Conservation (phyloP, 1,284 basidiomycete species). For the Ganoderma resinaceum region DNA sequence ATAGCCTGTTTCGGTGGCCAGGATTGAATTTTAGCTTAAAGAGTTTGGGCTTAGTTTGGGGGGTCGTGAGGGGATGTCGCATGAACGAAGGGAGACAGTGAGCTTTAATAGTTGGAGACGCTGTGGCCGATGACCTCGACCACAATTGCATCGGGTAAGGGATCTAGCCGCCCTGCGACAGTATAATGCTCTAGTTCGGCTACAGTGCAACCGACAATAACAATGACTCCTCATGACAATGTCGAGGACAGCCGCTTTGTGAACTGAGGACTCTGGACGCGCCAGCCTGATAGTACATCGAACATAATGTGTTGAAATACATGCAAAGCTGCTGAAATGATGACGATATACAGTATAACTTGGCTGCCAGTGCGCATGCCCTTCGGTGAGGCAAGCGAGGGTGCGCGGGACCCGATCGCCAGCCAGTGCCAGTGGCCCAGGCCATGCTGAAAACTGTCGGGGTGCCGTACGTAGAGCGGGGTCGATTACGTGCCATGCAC, state of each 20-base stretch:
- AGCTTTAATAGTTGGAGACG: slow-evolving; percentile 20
- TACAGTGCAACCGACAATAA: background rate
- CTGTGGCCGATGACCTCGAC: slow-evolving; percentile 21
- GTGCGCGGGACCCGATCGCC: slow-evolving; percentile 1
- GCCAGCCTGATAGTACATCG: background rate
- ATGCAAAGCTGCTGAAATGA: background rate
- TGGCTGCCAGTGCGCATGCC: no score
- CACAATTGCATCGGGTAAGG: slow-evolving; percentile 26
- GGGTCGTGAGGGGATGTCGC: slow-evolving; percentile 18
- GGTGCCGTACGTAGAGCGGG: background rate
- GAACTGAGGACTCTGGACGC: background rate
- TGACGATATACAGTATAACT: background rate
- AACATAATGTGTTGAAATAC: background rate
- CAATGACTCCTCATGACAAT: background rate
- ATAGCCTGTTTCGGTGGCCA: slow-evolving; percentile 23
- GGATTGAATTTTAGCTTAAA: slow-evolving; percentile 5
- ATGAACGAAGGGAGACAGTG: slow-evolving; percentile 19
- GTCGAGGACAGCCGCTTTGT: background rate
- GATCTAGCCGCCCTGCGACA: slow-evolving; percentile 22
- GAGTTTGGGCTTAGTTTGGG: slow-evolving; percentile 8
- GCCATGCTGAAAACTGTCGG: background rate
- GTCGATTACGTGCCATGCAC: slow-evolving; percentile 25
- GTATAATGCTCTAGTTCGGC: background rate
- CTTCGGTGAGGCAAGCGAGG: background rate
- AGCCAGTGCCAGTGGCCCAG: background rate